Percentiles rank a stretch among this genome's conserved stretches.
These are phyloP conservation scores for Hyparrhenia diplandra DNA, from an alignment of 176 grass and related monocot genomes.

Conservation along the genomic window DNA sequence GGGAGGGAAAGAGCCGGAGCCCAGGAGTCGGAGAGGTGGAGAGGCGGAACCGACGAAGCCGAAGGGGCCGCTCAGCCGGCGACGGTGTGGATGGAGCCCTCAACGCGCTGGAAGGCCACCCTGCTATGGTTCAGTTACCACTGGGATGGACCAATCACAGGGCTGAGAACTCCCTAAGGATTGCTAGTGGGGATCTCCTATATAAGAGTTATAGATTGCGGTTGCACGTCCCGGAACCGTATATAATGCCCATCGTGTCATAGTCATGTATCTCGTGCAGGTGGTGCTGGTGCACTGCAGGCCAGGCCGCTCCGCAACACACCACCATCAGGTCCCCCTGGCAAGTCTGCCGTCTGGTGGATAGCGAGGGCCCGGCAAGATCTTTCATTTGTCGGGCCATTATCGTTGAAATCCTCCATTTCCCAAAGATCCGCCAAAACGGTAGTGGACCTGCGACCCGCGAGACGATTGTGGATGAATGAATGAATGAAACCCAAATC, in stretches of 20 bases:
- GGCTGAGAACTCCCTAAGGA: no score
- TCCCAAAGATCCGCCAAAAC: not conserved
- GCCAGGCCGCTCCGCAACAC: not conserved
- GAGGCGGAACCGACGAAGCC: no score
- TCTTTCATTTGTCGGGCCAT: not conserved
- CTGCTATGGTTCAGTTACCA: no score
- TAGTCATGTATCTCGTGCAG: not conserved
- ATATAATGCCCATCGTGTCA: not conserved
- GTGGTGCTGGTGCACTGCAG: not conserved
- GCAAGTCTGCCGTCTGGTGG: not conserved
- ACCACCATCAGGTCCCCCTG: not conserved
- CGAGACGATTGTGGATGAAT: no score
- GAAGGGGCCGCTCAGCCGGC: no score
- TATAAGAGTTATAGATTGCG: no score
- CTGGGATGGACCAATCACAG: no score
- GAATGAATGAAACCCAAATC: not conserved
- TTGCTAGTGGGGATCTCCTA: no score
- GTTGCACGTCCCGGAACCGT: not conserved
- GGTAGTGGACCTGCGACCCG: not conserved
- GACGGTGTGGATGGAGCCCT: no score
- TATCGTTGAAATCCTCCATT: slow-evolving; percentile 26
- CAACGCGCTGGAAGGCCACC: no score
- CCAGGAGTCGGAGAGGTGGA: no score
- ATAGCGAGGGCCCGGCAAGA: not conserved
- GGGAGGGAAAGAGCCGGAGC: no score